These are phyloP conservation scores for Annona squamosa DNA, from an alignment of 164 flowering plant species.

Conservation along the genomic window DNA sequence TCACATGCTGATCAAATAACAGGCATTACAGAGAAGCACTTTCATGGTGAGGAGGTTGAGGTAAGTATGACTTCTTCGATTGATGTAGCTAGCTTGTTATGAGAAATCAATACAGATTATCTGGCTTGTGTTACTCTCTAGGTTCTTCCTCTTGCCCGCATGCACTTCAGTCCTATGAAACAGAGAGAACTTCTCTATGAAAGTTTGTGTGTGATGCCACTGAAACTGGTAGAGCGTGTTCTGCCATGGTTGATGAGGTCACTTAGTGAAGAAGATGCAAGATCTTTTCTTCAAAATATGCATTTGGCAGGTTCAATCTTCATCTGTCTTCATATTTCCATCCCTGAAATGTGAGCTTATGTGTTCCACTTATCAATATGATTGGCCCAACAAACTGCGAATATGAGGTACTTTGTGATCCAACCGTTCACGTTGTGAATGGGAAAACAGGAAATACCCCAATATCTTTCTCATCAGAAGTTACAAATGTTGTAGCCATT, in stretches of 20 bases:
- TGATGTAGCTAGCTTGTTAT: neutral
- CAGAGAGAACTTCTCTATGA: slow-evolving; percentile 79
- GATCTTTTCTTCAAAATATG: slow-evolving; percentile 69
- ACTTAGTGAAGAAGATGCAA: slow-evolving; percentile 61
- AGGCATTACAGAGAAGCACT: slow-evolving; percentile 71
- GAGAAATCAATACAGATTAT: slow-evolving; percentile 1
- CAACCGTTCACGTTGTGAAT: neutral
- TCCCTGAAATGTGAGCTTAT: neutral
- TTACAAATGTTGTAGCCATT: neutral
- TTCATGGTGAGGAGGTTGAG: slow-evolving; percentile 78
- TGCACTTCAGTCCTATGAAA: slow-evolving; percentile 52
- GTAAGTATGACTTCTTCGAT: slow-evolving; percentile 23
- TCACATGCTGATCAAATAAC: slow-evolving; percentile 79
- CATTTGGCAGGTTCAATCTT: slow-evolving; percentile 64
- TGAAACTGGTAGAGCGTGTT: slow-evolving; percentile 78
- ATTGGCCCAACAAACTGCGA: neutral
- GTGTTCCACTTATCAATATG: neutral
- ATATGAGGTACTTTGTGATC: neutral
- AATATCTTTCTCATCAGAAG: neutral
- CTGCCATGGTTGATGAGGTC: slow-evolving; percentile 86
- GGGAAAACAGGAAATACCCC: neutral
- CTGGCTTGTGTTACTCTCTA: slow-evolving; percentile 14
- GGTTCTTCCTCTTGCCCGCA: slow-evolving; percentile 91
- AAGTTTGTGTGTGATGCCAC: slow-evolving; percentile 88
- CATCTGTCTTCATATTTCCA: neutral